Base-by-base conservation (phyloP, 2,329 filamentous ascomycete species). In the Helotiales sp. region DNA sequence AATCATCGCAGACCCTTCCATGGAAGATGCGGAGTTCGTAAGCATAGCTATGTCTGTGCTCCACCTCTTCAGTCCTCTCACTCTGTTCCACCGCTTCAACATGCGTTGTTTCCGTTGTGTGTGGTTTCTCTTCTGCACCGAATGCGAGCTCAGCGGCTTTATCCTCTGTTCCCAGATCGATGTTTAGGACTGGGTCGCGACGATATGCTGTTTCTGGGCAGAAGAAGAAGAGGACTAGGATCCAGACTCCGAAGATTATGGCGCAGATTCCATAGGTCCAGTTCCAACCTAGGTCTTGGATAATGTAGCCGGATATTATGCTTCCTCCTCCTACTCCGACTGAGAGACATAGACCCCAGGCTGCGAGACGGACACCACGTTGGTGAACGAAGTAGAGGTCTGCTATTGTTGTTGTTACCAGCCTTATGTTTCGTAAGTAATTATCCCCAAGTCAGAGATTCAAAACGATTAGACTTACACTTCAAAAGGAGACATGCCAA, bases 171-270 rank as follows among this genome's bases (percentile, higher is more conserved):
- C 60, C 60, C 1, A 62, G 48, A 47, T 62, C 60, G 12, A 34
- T 62, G 31, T 62, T 62, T 27, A 57, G 40, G 17, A 47, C 17
- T 25, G 55, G 34, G 15, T 63, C 55, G 27, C 59, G 55, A 12
- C 55, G 55, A 33, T 70, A 76, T 0, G 73, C 74, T 13, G 75
- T 77, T 55, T 77, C 75, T 6, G 74, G 68, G 2, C 76, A 73
- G 54, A 77, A 66, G 60, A 77, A 77, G 62, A 73, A 76, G 51
- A 76, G 73, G 6, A 70, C 61, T 0, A 72, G 53, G 2, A 77
- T 57, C 17, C 77, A 70, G 2, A 73, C 61, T 13, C 74, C 72
- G 61, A 72, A 76, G 15, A 77, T 72, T 8, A 75, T 54, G 0
- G 75, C 74, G 1, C 71, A 73, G 59, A 72, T 61, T 12, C 69